Percentiles rank a stretch among this genome's conserved stretches.
These are phyloP conservation scores for Akebia trifoliata DNA, from an alignment of 164 flowering plant genomes.

Conservation along the genomic window DNA sequence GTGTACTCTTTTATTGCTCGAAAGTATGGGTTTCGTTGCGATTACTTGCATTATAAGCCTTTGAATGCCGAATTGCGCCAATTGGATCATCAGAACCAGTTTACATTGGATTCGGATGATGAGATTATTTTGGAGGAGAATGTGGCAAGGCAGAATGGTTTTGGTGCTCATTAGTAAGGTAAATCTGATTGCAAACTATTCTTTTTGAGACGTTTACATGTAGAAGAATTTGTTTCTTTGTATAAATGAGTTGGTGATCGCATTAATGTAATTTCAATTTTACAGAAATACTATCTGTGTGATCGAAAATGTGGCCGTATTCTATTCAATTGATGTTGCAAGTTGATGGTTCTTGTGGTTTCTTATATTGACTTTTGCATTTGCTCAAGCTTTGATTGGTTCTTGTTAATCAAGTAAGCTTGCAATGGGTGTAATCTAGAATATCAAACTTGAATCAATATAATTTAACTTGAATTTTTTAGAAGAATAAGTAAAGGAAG, in stretches of 20 bases:
- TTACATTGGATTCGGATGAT: constrained; percentile 81
- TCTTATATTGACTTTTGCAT: too few relatives aligned
- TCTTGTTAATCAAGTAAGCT: too few relatives aligned
- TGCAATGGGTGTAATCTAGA: too few relatives aligned
- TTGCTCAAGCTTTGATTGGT: too few relatives aligned
- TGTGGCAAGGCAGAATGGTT: constrained; percentile 40
- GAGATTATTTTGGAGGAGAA: constrained; percentile 30
- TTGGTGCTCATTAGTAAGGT: constrained; percentile 52
- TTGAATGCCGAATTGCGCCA: constrained; percentile 53
- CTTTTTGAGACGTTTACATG: not conserved
- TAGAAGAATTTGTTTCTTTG: not conserved
- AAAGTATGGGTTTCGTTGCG: constrained; percentile 19
- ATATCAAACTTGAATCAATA: too few relatives aligned
- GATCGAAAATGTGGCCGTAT: too few relatives aligned
- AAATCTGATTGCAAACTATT: not conserved
- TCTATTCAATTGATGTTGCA: too few relatives aligned
- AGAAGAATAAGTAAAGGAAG: too few relatives aligned
- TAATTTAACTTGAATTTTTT: too few relatives aligned
- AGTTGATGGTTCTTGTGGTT: too few relatives aligned
- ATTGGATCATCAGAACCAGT: constrained; percentile 34
- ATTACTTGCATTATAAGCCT: constrained; percentile 45
- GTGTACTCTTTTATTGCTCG: constrained; percentile 37
- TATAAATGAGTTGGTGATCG: not conserved
- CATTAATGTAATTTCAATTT: not conserved
- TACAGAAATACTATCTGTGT: constrained; percentile 2